A percentile compares a stretch with the other conserved stretches of the same genome.
phyloP scores from a whole-genome alignment of 2,329 filamentous ascomycete species.

The Aspergillus sp. region DNA sequence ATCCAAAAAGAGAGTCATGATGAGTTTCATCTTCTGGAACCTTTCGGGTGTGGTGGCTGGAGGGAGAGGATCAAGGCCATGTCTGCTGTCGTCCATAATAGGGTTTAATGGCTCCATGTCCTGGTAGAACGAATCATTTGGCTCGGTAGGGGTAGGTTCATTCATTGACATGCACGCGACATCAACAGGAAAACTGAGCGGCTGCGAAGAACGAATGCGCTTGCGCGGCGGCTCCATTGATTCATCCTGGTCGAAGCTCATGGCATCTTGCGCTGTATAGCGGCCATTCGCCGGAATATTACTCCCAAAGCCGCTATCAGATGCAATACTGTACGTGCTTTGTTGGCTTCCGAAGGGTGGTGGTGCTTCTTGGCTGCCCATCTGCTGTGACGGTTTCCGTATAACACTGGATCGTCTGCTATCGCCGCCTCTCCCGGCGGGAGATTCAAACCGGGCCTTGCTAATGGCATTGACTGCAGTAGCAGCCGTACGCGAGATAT shows the following conservation, averaged over 20 bases:
- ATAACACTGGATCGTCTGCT: slow-evolving; percentile 68
- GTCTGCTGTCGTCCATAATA: slow-evolving; percentile 31
- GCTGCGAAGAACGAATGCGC: slow-evolving; percentile 56
- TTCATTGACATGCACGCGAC: slow-evolving; percentile 37
- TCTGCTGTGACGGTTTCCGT: slow-evolving; percentile 66
- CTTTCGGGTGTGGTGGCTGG: slow-evolving; percentile 61
- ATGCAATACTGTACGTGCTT: slow-evolving; percentile 66
- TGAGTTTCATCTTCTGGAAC: slow-evolving; percentile 75
- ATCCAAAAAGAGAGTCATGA: slow-evolving; percentile 82
- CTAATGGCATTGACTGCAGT: slow-evolving; percentile 94
- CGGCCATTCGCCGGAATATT: slow-evolving; percentile 59
- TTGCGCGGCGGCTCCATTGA: slow-evolving; percentile 78
- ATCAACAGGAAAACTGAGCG: slow-evolving; percentile 35
- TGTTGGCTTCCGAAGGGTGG: slow-evolving; percentile 78
- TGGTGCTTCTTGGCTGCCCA: slow-evolving; percentile 62
- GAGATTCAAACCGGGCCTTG: slow-evolving; percentile 91
- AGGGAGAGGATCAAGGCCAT: slow-evolving; percentile 45
- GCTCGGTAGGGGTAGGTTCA: slow-evolving; percentile 46
- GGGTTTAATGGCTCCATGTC: slow-evolving; percentile 34
- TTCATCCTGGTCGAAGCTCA: slow-evolving; percentile 56
- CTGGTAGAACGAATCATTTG: slow-evolving; percentile 49
- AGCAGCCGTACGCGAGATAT: slow-evolving; percentile 89
- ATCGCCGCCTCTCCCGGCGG: slow-evolving; percentile 66
- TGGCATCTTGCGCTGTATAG: slow-evolving; percentile 28
- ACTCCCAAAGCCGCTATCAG: slow-evolving; percentile 70